Evolutionary conservation across 306 rosid species (phyloP).

Genomic region (Dalbergia oliveri): DNA sequence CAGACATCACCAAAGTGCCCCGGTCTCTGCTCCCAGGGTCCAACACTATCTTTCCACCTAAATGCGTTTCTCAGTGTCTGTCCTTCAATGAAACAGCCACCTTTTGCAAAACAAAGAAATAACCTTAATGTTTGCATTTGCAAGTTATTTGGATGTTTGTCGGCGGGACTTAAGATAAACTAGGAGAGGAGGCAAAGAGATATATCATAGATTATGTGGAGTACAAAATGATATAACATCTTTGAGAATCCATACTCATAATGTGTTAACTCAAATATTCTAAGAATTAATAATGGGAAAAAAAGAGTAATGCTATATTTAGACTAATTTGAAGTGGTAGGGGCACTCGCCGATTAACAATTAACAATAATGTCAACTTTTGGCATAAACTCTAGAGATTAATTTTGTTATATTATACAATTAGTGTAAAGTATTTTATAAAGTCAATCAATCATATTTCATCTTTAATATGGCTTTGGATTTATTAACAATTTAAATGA

Average conservation of each 20-base stretch:
- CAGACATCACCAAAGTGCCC: constrained; percentile 95
- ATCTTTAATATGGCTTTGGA: too few species aligned
- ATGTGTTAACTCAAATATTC: not conserved
- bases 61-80: constrained; percentile 85
- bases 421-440: too few species aligned
- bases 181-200: not conserved
- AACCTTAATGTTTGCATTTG: not conserved
- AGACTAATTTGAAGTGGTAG: not conserved
- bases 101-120: constrained; percentile 44
- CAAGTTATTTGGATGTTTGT: constrained; percentile 6
- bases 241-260: not conserved
- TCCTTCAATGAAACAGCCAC: constrained; percentile 93
- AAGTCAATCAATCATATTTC: too few species aligned
- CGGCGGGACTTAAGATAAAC: not conserved
- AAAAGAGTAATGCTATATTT: not conserved
- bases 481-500: too few species aligned
- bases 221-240: not conserved
- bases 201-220: not conserved
- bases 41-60: constrained; percentile 85
- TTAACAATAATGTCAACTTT: not conserved
- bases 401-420: too few species aligned
- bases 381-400: not conserved
- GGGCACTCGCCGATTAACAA: too few species aligned
- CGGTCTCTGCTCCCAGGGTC: constrained; percentile 92
- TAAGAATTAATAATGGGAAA: not conserved